These are phyloP conservation scores for Claviceps sorghi DNA, from an alignment of 2,329 filamentous ascomycete species.

Conservation along the genomic window DNA sequence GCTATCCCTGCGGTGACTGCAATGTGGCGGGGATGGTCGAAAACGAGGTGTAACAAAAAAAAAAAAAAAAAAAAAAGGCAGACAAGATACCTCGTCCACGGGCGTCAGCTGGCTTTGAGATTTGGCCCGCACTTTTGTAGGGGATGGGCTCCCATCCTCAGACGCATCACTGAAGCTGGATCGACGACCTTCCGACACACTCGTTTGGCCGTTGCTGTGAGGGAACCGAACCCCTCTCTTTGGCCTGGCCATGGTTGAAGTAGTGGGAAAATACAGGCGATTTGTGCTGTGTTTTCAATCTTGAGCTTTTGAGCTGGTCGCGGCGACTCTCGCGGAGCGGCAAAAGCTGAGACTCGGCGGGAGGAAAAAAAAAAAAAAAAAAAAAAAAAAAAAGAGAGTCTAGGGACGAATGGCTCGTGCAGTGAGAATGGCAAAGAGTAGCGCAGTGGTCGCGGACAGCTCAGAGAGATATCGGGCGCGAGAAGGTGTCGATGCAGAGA, in stretches of 20 bases:
- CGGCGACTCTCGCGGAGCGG: background rate
- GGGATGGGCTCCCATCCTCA: constrained; percentile 32
- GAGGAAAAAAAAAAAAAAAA: background rate
- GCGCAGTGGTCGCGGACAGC: background rate
- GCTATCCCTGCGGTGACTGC: no score
- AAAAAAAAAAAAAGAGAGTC: background rate
- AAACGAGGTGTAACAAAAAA: background rate
- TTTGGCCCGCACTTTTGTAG: constrained; percentile 16
- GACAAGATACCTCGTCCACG: constrained; percentile 19
- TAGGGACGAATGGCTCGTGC: background rate
- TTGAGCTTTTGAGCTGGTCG: background rate
- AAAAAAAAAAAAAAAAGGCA: background rate
- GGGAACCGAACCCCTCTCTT: constrained; percentile 42
- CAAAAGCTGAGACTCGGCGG: background rate
- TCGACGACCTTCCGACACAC: constrained; percentile 39
- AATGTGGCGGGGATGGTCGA: background rate
- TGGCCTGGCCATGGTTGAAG: constrained; percentile 19
- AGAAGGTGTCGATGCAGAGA: background rate
- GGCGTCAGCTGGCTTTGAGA: constrained; percentile 17
- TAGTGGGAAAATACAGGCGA: background rate
- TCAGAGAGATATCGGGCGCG: background rate
- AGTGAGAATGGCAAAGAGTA: background rate
- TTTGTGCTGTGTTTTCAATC: background rate
- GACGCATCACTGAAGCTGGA: constrained; percentile 59
- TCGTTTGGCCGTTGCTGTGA: constrained; percentile 29